Conservation (phyloP, 495 filamentous ascomycete species). For the Talaromyces adpressus region DNA sequence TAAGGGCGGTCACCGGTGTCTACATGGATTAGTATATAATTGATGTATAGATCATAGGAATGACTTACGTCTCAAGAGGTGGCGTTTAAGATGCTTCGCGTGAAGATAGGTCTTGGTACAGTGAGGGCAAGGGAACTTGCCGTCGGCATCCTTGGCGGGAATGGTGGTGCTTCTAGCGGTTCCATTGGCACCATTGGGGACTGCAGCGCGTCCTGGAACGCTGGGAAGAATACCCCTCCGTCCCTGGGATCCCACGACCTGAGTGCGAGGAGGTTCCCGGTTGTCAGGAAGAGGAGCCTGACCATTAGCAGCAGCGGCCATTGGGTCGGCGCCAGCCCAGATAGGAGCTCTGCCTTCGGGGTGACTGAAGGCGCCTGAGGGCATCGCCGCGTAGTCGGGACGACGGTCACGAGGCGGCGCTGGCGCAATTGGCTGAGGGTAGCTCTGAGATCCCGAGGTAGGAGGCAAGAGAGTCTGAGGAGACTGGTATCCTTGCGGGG, state of each 20-base stretch:
- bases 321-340: constrained; percentile 30
- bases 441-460: constrained; percentile 55
- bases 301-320: constrained; percentile 32
- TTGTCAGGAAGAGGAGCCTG: constrained; percentile 26
- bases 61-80: constrained; percentile 86
- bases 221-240: constrained; percentile 85
- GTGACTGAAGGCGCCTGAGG: constrained; percentile 51
- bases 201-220: constrained; percentile 68
- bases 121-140: constrained; percentile 94
- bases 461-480: constrained; percentile 60
- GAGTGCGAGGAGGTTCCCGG: constrained; percentile 60
- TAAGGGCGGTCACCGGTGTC: constrained; percentile 96
- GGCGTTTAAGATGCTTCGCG: constrained; percentile 94
- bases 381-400: constrained; percentile 49
- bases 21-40: constrained; percentile 22
- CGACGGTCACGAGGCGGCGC: constrained; percentile 56
- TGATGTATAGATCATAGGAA: background rate
- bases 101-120: constrained; percentile 98
- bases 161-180: constrained; percentile 70
- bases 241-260: constrained; percentile 90
- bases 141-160: constrained; percentile 87
- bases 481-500: constrained; percentile 50
- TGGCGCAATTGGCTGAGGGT: constrained; percentile 66
- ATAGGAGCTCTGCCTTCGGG: constrained; percentile 35
- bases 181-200: constrained; percentile 48